These are phyloP conservation scores for Sherardia arvensis DNA, from an alignment of 257 asterid species.

Conservation along the genomic window DNA sequence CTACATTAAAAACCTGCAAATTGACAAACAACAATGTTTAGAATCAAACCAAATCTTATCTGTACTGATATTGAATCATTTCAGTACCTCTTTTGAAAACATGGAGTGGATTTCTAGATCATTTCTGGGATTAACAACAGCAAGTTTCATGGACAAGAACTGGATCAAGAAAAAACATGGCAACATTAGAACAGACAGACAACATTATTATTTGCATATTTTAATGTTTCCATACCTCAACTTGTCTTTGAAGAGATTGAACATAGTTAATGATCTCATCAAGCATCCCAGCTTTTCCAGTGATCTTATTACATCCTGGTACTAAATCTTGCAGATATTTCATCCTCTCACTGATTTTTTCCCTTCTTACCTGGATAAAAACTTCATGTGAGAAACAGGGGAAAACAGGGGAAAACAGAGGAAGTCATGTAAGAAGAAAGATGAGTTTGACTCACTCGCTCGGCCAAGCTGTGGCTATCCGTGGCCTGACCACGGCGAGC, in stretches of 20 bases:
- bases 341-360: conserved; percentile 92
- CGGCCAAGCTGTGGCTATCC: conserved; percentile 96
- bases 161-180: conserved; percentile 22
- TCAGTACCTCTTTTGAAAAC: conserved; percentile 54
- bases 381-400: background rate
- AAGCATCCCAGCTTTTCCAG: conserved; percentile 93
- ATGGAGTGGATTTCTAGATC: conserved; percentile 51
- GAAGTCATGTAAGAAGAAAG: background rate
- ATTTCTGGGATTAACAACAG: conserved; percentile 53
- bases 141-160: conserved; percentile 91
- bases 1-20: conserved; percentile 39
- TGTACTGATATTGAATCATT: background rate
- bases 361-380: conserved; percentile 65
- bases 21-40: background rate
- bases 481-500: conserved; percentile 98
- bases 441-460: conserved; percentile 49
- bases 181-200: conserved; percentile 6
- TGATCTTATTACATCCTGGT: conserved; percentile 85
- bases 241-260: conserved; percentile 93
- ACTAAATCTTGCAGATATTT: conserved; percentile 78
- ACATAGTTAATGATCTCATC: conserved; percentile 93
- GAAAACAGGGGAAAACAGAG: background rate
- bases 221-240: conserved; percentile 43
- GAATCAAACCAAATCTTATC: background rate
- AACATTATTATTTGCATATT: background rate